phyloP scores from a whole-genome alignment of 2,329 filamentous ascomycete genomes.

The Colletotrichum agaves region DNA sequence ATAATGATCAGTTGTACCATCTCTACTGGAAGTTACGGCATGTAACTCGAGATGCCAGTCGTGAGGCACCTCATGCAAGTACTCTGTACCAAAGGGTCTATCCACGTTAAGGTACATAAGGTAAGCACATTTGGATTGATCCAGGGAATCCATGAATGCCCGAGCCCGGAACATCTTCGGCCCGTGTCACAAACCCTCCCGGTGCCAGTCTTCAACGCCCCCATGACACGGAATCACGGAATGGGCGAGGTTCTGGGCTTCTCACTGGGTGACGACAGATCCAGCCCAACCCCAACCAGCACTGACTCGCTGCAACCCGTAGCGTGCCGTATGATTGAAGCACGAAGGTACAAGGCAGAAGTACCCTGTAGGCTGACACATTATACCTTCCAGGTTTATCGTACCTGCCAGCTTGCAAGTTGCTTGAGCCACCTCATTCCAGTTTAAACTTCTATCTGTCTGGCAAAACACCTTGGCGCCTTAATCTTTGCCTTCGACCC shows the following conservation, averaged over 20 bases:
- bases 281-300: constrained; percentile 24
- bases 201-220: not conserved
- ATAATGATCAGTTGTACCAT: not conserved
- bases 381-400: constrained; percentile 13
- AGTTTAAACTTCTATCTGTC: constrained; percentile 14
- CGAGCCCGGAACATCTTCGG: constrained; percentile 13
- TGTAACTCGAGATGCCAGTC: not conserved
- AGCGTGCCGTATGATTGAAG: constrained; percentile 8
- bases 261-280: constrained; percentile 19
- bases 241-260: constrained; percentile 13
- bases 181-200: constrained; percentile 4
- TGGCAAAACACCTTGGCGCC: constrained; percentile 20
- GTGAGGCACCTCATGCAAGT: not conserved
- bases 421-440: constrained; percentile 28
- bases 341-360: constrained; percentile 17
- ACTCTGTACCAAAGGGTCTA: too few species aligned
- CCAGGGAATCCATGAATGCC: too few species aligned
- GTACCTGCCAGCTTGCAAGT: constrained; percentile 39
- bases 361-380: constrained; percentile 10
- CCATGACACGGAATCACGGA: constrained; percentile 37
- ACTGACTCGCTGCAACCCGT: constrained; percentile 13
- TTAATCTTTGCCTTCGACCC: constrained; percentile 23
- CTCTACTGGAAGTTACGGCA: not conserved
- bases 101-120: not conserved
- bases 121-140: not conserved